Evolutionary conservation across 2,329 filamentous ascomycete species (phyloP).

Genomic region (Xylariaceae sp.): DNA sequence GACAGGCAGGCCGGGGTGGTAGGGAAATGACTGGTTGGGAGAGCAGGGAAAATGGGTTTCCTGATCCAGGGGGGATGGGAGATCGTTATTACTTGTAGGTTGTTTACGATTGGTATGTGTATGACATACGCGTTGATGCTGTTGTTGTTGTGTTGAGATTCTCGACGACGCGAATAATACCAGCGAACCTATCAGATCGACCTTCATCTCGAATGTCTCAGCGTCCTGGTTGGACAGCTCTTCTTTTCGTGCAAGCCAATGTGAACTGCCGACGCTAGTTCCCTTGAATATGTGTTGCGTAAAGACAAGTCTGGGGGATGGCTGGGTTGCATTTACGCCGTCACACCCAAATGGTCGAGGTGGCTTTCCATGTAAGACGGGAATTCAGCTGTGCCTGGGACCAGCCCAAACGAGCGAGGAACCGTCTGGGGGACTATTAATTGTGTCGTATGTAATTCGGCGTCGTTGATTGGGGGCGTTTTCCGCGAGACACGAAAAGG

Average conservation of each 20-base stretch:
- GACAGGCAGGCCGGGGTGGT: background rate
- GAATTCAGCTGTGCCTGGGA: constrained; percentile 6
- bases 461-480: background rate
- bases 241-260: background rate
- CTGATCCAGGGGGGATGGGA: no score
- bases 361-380: background rate
- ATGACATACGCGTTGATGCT: no score
- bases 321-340: background rate
- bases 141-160: background rate
- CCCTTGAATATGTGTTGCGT: background rate
- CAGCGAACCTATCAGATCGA: background rate
- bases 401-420: background rate
- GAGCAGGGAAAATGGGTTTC: background rate
- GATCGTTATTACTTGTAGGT: no score
- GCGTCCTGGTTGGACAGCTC: background rate
- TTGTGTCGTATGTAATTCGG: background rate
- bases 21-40: background rate
- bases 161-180: background rate
- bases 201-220: background rate
- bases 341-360: constrained; percentile 6
- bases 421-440: background rate
- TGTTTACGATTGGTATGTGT: no score
- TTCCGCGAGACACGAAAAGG: background rate
- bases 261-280: background rate
- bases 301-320: constrained; percentile 11